These are phyloP conservation scores for Nicotiana attenuata DNA, from an alignment of 257 asterid genomes.

Conservation along the genomic window DNA sequence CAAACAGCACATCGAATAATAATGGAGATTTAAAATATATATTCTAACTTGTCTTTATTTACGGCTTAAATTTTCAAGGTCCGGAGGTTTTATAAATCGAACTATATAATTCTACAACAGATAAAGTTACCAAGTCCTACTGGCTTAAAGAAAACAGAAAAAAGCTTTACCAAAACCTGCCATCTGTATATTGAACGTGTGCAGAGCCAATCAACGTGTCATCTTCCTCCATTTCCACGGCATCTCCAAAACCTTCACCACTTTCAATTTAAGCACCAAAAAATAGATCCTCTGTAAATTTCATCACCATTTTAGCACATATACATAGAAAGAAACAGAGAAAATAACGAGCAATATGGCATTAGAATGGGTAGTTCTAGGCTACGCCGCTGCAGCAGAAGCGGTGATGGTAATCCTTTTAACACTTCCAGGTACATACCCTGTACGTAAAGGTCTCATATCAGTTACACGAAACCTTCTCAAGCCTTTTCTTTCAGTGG, in stretches of 20 bases:
- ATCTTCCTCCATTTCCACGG: neutral
- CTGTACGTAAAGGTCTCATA: constrained; percentile 36
- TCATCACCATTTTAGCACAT: neutral
- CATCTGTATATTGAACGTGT: neutral
- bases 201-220: neutral
- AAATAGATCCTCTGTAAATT: neutral
- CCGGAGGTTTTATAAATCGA: too few relatives aligned
- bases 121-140: neutral
- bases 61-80: too few relatives aligned
- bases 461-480: constrained; percentile 31
- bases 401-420: constrained; percentile 47
- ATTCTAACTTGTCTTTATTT: too few relatives aligned
- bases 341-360: constrained; percentile 25
- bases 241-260: neutral
- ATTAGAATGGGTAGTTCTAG: constrained; percentile 53
- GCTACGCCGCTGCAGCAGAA: constrained; percentile 44
- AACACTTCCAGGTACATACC: constrained; percentile 27
- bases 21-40: too few relatives aligned
- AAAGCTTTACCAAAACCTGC: neutral
- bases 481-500: constrained; percentile 41
- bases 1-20: too few relatives aligned
- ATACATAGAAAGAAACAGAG: neutral
- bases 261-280: neutral
- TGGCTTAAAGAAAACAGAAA: neutral
- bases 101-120: too few relatives aligned